These are phyloP conservation scores for Ophiostoma triangulosporum DNA, from an alignment of 2,329 filamentous ascomycete species.

Conservation along the genomic window DNA sequence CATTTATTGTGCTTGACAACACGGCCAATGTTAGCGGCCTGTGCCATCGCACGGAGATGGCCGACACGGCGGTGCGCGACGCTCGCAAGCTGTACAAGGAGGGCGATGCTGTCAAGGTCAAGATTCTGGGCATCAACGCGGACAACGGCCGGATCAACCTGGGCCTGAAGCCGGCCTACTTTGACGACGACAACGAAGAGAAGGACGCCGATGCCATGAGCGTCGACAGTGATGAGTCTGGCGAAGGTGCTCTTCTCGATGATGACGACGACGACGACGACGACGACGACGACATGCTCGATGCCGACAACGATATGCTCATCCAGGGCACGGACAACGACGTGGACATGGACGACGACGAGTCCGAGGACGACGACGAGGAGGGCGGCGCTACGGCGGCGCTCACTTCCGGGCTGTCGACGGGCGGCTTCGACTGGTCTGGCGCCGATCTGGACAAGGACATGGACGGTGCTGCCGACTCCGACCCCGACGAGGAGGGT, in stretches of 20 bases:
- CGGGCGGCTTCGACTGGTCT: constrained; percentile 79
- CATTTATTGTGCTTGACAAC: constrained; percentile 81
- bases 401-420: constrained; percentile 42
- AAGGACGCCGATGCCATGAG: constrained; percentile 28
- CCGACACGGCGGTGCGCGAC: constrained; percentile 68
- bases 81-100: constrained; percentile 81
- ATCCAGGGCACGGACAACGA: constrained; percentile 12
- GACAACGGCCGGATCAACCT: constrained; percentile 73
- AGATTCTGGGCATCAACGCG: constrained; percentile 63
- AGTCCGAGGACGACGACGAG: constrained; percentile 29
- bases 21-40: constrained; percentile 83
- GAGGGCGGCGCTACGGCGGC: constrained; percentile 15
- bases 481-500: constrained; percentile 23
- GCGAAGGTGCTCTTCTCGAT: constrained; percentile 30
- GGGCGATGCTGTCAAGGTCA: constrained; percentile 87
- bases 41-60: constrained; percentile 86
- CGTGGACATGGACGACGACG: constrained; percentile 18
- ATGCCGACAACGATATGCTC: constrained; percentile 22
- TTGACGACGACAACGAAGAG: constrained; percentile 38
- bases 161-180: constrained; percentile 85
- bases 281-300: constrained; percentile 21
- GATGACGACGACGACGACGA: constrained; percentile 32
- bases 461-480: constrained; percentile 37
- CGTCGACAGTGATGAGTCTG: constrained; percentile 29
- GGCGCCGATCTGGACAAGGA: constrained; percentile 50